Percentiles rank a stretch among this genome's conserved stretches.
phyloP scores from a whole-genome alignment of 441 rosid genomes.

The Biscutella laevigata region DNA sequence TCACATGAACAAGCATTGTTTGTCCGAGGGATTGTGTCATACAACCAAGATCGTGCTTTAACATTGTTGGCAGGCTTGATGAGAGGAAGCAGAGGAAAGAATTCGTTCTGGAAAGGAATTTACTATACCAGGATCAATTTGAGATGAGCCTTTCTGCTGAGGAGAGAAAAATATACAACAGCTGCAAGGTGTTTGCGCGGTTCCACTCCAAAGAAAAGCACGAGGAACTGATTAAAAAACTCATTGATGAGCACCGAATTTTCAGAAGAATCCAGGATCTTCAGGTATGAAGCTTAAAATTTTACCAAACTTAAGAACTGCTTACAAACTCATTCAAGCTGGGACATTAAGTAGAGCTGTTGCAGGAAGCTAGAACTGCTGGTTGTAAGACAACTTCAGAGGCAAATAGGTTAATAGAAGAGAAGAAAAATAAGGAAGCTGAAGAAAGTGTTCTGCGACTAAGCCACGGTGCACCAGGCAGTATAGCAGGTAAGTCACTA shows the following conservation, averaged over 20 bases:
- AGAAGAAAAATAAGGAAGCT: slow-evolving; percentile 60
- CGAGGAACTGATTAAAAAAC: slow-evolving; percentile 52
- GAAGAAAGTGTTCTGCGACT: slow-evolving; percentile 46
- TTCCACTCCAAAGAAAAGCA: slow-evolving; percentile 90
- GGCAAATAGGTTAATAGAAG: slow-evolving; percentile 52
- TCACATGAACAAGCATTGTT: not conserved
- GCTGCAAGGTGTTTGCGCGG: slow-evolving; percentile 68
- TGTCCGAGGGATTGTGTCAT: not conserved
- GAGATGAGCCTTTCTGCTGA: slow-evolving; percentile 63
- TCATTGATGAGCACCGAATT: slow-evolving; percentile 62
- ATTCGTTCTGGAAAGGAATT: slow-evolving; percentile 76
- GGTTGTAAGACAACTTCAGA: slow-evolving; percentile 59
- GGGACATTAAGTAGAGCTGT: not conserved
- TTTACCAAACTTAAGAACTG: slow-evolving; percentile 8
- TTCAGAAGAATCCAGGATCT: slow-evolving; percentile 71
- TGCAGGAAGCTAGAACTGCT: slow-evolving; percentile 83
- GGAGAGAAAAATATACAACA: slow-evolving; percentile 59
- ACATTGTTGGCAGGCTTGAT: slow-evolving; percentile 60
- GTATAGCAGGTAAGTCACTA: slow-evolving; percentile 47
- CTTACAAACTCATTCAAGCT: not conserved
- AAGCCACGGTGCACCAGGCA: slow-evolving; percentile 44
- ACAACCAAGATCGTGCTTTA: slow-evolving; percentile 9
- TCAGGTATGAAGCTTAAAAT: slow-evolving; percentile 47
- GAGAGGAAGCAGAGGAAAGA: slow-evolving; percentile 91
- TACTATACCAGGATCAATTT: slow-evolving; percentile 60